Conservation (phyloP, 192 early-diverging fungal genomes). For the Phlyctochytrium planicorne region DNA sequence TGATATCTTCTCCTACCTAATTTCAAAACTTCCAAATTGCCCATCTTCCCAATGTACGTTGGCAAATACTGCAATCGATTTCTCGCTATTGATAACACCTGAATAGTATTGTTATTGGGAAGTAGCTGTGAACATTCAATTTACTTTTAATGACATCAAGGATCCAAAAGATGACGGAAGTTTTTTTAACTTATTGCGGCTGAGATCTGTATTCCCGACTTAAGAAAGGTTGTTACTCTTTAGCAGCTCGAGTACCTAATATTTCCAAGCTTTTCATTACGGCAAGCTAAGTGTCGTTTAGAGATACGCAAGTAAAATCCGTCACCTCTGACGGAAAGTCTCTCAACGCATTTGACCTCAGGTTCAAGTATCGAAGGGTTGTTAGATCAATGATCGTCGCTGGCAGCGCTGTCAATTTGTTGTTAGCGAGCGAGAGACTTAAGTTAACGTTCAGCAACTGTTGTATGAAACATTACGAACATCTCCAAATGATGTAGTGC, state of each 20-base stretch:
- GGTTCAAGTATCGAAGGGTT: constrained; percentile 41
- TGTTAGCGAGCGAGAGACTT: constrained; percentile 44
- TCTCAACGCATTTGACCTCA: constrained; percentile 32
- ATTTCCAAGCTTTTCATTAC: constrained; percentile 32
- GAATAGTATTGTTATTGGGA: too few species aligned
- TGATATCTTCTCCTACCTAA: constrained; percentile 24
- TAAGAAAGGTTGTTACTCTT: background rate
- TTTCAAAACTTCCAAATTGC: constrained; percentile 35
- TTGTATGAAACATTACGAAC: background rate
- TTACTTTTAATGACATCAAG: constrained; percentile 32
- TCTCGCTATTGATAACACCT: constrained; percentile 33
- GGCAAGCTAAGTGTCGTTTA: constrained; percentile 25
- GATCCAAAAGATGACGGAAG: constrained; percentile 33
- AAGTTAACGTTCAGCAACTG: background rate
- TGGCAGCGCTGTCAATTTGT: constrained; percentile 31
- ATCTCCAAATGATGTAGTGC: background rate
- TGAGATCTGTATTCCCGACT: constrained; percentile 30
- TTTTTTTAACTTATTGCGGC: constrained; percentile 39
- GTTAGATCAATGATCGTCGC: constrained; percentile 17
- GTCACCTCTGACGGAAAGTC: constrained; percentile 39
- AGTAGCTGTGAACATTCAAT: too few species aligned
- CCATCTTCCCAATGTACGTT: constrained; percentile 32
- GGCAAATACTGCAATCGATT: constrained; percentile 36
- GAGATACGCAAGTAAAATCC: constrained; percentile 3
- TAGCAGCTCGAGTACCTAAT: too few species aligned